Conservation (phyloP, 495 filamentous ascomycete genomes). For the Venustampulla echinocandica region DNA sequence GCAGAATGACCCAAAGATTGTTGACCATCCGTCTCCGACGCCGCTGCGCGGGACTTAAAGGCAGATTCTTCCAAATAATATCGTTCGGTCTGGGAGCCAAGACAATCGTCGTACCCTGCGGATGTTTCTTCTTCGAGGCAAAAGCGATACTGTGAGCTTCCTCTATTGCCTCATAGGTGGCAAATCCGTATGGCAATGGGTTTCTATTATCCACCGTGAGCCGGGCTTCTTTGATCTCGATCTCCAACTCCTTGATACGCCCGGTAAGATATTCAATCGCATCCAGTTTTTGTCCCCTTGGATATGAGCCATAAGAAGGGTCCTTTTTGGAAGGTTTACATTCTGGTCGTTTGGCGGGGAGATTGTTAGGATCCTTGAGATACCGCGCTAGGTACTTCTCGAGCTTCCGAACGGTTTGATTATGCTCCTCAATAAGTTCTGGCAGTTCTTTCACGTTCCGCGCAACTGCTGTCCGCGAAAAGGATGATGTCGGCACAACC, state of each 20-base stretch:
- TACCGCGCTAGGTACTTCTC: slow-evolving; percentile 83
- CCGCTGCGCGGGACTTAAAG: slow-evolving; percentile 54
- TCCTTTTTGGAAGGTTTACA: slow-evolving; percentile 71
- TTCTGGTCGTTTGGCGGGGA: slow-evolving; percentile 69
- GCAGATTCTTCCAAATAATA: slow-evolving; percentile 93
- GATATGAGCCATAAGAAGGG: slow-evolving; percentile 44
- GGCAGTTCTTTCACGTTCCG: slow-evolving; percentile 88
- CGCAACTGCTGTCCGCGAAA: slow-evolving; percentile 74
- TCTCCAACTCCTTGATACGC: slow-evolving; percentile 73
- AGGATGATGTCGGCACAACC: slow-evolving; percentile 62
- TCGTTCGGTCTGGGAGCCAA: slow-evolving; percentile 84
- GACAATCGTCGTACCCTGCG: slow-evolving; percentile 65
- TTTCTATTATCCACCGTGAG: slow-evolving; percentile 75
- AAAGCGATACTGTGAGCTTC: slow-evolving; percentile 86
- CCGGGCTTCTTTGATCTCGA: slow-evolving; percentile 74
- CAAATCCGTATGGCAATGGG: slow-evolving; percentile 86
- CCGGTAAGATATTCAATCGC: slow-evolving; percentile 89
- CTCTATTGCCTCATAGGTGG: slow-evolving; percentile 79
- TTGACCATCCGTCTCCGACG: slow-evolving; percentile 67
- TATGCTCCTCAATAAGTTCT: slow-evolving; percentile 73
- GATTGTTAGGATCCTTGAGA: slow-evolving; percentile 71
- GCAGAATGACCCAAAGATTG: slow-evolving; percentile 67
- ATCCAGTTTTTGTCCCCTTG: slow-evolving; percentile 69
- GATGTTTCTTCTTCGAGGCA: slow-evolving; percentile 67
- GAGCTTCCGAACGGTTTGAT: slow-evolving; percentile 67